Evolutionary conservation across 352 stramenopile genomes (phyloP).

Genomic region (Pythium phragmitis): DNA sequence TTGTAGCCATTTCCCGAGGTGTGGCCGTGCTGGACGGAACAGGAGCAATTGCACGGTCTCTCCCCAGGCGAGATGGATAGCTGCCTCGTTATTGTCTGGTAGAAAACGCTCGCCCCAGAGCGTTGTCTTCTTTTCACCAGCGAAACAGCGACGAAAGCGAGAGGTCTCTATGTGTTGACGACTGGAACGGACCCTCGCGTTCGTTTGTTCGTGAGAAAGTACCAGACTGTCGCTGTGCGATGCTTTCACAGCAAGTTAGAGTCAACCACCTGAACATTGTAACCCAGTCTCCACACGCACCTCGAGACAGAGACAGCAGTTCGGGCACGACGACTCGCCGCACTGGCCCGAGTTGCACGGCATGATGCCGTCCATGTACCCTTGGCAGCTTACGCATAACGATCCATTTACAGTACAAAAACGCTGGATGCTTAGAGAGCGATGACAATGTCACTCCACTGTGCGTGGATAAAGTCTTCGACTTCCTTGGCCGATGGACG

Average conservation of each 20-base stretch:
- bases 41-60: too few species aligned
- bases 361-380: constrained; percentile 90
- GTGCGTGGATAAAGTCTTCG: background rate
- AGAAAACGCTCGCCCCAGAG: too few species aligned
- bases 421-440: background rate
- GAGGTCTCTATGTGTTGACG: too few species aligned
- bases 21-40: too few species aligned
- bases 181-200: too few species aligned
- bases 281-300: constrained; percentile 21
- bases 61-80: too few species aligned
- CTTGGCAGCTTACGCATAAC: constrained; percentile 67
- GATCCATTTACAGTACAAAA: background rate
- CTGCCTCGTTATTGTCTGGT: too few species aligned
- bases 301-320: constrained; percentile 91
- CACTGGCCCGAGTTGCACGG: constrained; percentile 86
- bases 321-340: constrained; percentile 85
- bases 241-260: background rate
- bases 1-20: too few species aligned
- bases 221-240: too few species aligned
- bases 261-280: background rate
- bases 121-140: too few species aligned
- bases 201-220: too few species aligned
- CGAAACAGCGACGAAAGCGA: too few species aligned
- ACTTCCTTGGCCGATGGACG: constrained; percentile 15
- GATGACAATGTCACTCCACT: background rate